Percentiles rank a stretch among this genome's conserved stretches.
Evolutionary conservation across 345 rosid genomes (phyloP).

Genomic region (Hypericum androsaemum): DNA sequence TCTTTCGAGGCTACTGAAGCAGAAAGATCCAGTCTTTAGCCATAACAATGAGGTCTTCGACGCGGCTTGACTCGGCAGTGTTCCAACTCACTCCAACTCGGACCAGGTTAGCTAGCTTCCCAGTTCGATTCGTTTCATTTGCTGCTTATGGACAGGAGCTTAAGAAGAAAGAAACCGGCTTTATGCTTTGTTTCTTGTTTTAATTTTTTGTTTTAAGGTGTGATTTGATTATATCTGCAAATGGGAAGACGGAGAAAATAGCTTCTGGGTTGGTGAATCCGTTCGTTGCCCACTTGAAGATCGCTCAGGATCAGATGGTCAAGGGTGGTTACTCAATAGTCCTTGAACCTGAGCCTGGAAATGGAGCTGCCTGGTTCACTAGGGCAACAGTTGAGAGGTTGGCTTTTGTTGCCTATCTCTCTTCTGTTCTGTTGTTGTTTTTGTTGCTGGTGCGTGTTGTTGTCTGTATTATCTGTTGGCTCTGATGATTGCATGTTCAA

Average conservation of each 20-base stretch:
- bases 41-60: constrained; percentile 59
- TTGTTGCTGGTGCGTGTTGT: not conserved
- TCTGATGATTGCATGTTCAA: not conserved
- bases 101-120: constrained; percentile 44
- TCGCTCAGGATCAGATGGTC: constrained; percentile 67
- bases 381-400: constrained; percentile 79
- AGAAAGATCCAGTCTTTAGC: constrained; percentile 18
- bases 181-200: not conserved
- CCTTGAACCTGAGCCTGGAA: constrained; percentile 53
- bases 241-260: constrained; percentile 74
- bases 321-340: constrained; percentile 88
- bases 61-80: constrained; percentile 71
- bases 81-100: constrained; percentile 99
- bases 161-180: too few relatives aligned
- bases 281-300: constrained; percentile 77
- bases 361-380: constrained; percentile 70
- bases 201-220: constrained; percentile 42
- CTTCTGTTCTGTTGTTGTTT: not conserved
- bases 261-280: constrained; percentile 89
- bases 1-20: not conserved
- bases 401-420: constrained; percentile 1
- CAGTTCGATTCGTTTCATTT: too few relatives aligned
- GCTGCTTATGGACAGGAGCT: too few relatives aligned
- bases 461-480: not conserved
- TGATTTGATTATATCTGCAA: constrained; percentile 69